Evolutionary conservation across 2,329 filamentous ascomycete genomes (phyloP), one percentile per base, ranked within the genome.

Genomic region (Colletotrichum gigasporum): DNA sequence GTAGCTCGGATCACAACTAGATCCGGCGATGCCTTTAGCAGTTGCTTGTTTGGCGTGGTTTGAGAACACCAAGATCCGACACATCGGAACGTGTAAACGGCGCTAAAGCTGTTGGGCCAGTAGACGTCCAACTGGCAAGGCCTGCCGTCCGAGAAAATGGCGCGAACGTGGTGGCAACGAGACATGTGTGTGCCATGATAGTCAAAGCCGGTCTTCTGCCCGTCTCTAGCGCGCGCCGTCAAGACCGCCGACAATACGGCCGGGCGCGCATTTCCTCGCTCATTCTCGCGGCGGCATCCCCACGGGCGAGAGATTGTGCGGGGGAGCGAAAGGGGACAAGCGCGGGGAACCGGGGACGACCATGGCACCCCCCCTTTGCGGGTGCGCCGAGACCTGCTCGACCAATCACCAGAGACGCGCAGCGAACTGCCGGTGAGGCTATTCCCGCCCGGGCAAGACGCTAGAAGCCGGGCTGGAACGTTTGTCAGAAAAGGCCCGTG

Each of bases 261-360:
- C 57, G 57, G 57, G 6, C 57, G 57, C 57, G 16, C 28, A 60
- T 60, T 63, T 53, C 41, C 47, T 66, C 63, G 63, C 63, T 66
- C 45, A 63, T 66, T 58, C 44, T 47, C 32, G 54, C 58, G 58
- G 63, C 58, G 52, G 42, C 39, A 41, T 45, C 30, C 41, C 47
- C 26, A 24, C 12, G 32, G 44, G 16, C 24, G 32, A 32, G 44
- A 3, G 35, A 20, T 6, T 6, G 41, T 37, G 42, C 18, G 59
- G 42, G 26, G 30, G 32, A 10, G 8, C 4, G 48, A 34, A 50
- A 30, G 48, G 41, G 48, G 53, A 39, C 35, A 48, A 48, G 34
- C 24, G 47, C 22, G 35, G 48, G 24, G 22, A 14, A 22, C 28
- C 7, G 16, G 45, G 3, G 7, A 45, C n/a, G 30, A 35, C 50